Percentiles rank a stretch among this genome's conserved stretches.
Evolutionary conservation across 2,329 filamentous ascomycete species (phyloP).

Genomic region (Diaporthe citrichinensis): DNA sequence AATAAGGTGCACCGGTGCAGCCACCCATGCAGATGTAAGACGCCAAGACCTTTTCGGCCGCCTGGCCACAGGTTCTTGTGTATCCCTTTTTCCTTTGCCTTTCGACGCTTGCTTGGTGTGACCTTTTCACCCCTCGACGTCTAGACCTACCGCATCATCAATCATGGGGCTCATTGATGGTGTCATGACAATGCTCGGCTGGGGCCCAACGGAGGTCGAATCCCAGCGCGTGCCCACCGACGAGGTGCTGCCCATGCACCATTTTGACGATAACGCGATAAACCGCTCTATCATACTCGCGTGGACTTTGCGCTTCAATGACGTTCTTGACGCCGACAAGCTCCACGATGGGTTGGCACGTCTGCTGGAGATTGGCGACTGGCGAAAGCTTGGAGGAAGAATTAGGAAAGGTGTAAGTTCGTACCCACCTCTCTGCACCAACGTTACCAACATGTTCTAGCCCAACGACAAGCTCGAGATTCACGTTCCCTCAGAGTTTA

Average conservation of each 20-base stretch:
- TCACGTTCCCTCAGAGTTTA: slow-evolving; percentile 51
- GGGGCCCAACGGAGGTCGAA: background rate
- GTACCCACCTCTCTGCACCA: background rate
- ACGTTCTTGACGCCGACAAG: slow-evolving; percentile 60
- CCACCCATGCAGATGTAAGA: background rate
- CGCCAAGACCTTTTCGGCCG: background rate
- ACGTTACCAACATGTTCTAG: slow-evolving; percentile 31
- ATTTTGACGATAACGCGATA: slow-evolving; percentile 49
- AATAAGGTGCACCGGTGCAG: too few relatives aligned
- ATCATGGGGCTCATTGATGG: slow-evolving; percentile 5
- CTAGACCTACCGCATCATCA: background rate
- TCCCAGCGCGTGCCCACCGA: slow-evolving; percentile 43
- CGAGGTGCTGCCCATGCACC: slow-evolving; percentile 51
- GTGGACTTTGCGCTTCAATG: slow-evolving; percentile 59
- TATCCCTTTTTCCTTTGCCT: background rate
- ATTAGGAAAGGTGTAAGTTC: slow-evolving; percentile 47
- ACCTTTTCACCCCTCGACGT: background rate
- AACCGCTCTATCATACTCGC: slow-evolving; percentile 48
- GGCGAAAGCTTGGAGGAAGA: slow-evolving; percentile 62
- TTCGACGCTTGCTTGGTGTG: background rate
- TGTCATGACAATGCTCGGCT: slow-evolving; percentile 6
- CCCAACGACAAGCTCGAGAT: slow-evolving; percentile 49
- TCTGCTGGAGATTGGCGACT: slow-evolving; percentile 59
- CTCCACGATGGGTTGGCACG: slow-evolving; percentile 53
- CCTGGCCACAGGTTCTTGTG: background rate